A percentile compares a stretch with the other conserved stretches of the same genome.
phyloP scores from a whole-genome alignment of 805 yeast species.

The Pichia nakasei region DNA sequence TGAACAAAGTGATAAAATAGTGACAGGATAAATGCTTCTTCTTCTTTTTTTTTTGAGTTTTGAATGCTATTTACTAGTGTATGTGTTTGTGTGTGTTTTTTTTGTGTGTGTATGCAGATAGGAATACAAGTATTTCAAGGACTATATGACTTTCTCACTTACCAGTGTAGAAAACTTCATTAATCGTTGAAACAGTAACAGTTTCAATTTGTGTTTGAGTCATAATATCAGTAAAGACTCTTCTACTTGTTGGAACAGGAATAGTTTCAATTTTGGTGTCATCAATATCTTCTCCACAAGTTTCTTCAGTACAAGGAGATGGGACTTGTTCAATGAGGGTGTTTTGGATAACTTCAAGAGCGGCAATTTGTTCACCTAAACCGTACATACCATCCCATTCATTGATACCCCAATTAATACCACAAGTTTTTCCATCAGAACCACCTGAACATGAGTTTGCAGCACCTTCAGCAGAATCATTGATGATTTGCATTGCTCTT shows the following conservation, averaged over 20 bases:
- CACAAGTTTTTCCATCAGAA: constrained; percentile 67
- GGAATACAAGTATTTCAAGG: too few species aligned
- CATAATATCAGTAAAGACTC: constrained; percentile 1
- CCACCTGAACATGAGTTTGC: constrained; percentile 71
- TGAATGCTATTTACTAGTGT: too few species aligned
- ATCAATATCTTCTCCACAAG: constrained; percentile 6
- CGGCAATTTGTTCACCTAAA: constrained; percentile 71
- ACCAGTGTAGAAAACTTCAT: not conserved
- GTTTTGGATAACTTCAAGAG: constrained; percentile 54
- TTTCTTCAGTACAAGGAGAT: constrained; percentile 7
- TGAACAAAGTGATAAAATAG: too few species aligned
- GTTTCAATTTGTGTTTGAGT: constrained; percentile 3
- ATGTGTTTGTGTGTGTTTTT: too few species aligned
- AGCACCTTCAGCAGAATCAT: constrained; percentile 54
- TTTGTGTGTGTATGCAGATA: too few species aligned
- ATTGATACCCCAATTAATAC: constrained; percentile 49
- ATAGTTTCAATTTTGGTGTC: not conserved
- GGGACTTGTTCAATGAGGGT: constrained; percentile 34
- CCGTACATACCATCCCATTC: constrained; percentile 65
- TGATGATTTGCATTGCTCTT: constrained; percentile 26
- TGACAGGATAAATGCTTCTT: too few species aligned
- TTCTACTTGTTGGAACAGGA: constrained; percentile 6
- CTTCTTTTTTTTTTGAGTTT: not conserved
- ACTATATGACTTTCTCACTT: not conserved
- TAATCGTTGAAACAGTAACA: constrained; percentile 1